Conservation (phyloP, 1,284 basidiomycete genomes). For the Irpex sp. region DNA sequence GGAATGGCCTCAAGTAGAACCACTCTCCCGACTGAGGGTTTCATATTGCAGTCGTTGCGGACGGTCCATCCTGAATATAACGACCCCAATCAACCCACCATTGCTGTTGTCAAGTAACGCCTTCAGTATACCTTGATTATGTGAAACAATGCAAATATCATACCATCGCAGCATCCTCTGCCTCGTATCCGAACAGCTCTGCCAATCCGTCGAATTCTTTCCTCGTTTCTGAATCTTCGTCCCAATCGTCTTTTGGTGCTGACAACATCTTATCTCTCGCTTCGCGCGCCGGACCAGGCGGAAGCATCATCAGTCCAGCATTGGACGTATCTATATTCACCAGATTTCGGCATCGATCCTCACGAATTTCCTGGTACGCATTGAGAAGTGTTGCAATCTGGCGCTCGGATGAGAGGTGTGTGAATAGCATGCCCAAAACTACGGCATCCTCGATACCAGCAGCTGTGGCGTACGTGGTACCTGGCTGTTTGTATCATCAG, state of each 20-base stretch:
- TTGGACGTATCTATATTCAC: constrained; percentile 11
- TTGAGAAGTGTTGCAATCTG: constrained; percentile 19
- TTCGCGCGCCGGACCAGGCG: constrained; percentile 12
- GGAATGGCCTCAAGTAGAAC: too few relatives aligned
- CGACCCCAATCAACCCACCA: not conserved
- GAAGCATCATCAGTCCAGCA: constrained; percentile 6
- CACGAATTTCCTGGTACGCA: constrained; percentile 23
- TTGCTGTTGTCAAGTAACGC: not conserved
- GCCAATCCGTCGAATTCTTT: constrained; percentile 12
- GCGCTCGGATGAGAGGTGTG: constrained; percentile 13
- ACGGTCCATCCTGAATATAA: not conserved
- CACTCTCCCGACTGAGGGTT: too few relatives aligned
- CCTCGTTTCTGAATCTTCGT: constrained; percentile 10
- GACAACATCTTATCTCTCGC: constrained; percentile 5
- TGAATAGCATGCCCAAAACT: constrained; percentile 24
- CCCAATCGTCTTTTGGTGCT: constrained; percentile 7
- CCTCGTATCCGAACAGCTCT: constrained; percentile 15
- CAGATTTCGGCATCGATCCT: constrained; percentile 12
- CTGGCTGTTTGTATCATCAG: constrained; percentile 14
- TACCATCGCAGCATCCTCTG: constrained; percentile 14
- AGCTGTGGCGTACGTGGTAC: constrained; percentile 18
- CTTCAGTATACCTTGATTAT: not conserved
- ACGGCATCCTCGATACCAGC: constrained; percentile 26
- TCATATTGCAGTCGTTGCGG: not conserved
- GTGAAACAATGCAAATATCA: not conserved